Percentiles rank a stretch among this genome's conserved stretches.
phyloP scores from a whole-genome alignment of 257 asterid genomes.

The Petunia secreta region DNA sequence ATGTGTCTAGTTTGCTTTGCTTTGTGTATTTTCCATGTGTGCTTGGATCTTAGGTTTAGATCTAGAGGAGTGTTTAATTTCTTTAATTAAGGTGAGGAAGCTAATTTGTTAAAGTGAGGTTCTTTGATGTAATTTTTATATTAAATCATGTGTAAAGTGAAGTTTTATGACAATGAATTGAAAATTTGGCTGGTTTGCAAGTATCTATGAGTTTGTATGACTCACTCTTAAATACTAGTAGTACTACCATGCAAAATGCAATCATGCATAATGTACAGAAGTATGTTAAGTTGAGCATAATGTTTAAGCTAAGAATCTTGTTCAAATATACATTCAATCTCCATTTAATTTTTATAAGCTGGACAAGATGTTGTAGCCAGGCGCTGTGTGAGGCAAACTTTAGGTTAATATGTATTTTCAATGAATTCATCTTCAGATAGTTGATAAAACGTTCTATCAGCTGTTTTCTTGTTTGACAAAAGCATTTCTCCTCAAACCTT shows the following conservation, averaged over 20 bases:
- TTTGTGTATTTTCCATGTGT: neutral
- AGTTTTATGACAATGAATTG: neutral
- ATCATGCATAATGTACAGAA: neutral
- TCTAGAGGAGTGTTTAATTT: neutral
- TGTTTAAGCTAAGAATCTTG: neutral
- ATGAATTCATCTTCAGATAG: neutral
- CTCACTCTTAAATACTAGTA: neutral
- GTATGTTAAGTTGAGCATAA: constrained; percentile 2
- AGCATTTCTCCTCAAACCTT: neutral
- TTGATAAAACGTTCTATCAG: neutral
- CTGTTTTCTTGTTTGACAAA: neutral
- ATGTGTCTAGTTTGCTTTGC: neutral
- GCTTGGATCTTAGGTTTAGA: neutral
- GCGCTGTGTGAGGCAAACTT: neutral
- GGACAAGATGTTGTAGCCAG: neutral
- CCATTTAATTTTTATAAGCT: neutral
- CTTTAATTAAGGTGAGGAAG: neutral
- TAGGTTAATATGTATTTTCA: neutral
- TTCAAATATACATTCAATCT: neutral
- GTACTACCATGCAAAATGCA: neutral
- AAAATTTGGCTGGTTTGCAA: constrained; percentile 15
- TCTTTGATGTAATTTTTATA: neutral
- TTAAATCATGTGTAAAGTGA: constrained; percentile 8
- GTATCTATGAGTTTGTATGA: neutral
- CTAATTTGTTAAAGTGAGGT: constrained; percentile 1